A percentile compares a stretch with the other conserved stretches of the same genome.
These are phyloP conservation scores for Melampsora americana DNA, from an alignment of 1,284 basidiomycete species.

Conservation along the genomic window DNA sequence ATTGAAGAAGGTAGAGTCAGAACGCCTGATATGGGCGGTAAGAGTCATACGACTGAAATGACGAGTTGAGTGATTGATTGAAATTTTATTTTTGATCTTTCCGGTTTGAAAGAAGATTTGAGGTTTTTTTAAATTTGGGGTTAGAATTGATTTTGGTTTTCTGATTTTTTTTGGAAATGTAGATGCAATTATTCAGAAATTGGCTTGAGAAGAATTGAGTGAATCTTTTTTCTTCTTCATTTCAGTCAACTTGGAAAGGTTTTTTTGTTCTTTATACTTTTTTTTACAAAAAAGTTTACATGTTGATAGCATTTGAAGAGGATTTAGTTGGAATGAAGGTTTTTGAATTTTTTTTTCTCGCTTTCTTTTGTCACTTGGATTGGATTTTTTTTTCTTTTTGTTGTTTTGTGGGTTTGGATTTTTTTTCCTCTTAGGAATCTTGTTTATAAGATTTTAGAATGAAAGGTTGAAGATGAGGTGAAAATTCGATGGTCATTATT, in stretches of 20 bases:
- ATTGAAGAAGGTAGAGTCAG: constrained; percentile 83
- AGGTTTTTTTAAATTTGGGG: not conserved
- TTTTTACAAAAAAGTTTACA: too few relatives aligned
- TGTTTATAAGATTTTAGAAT: too few relatives aligned
- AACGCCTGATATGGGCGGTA: constrained; percentile 93
- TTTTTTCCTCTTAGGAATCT: too few relatives aligned
- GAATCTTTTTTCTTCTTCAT: not conserved
- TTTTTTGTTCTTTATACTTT: not conserved
- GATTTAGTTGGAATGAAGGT: not conserved
- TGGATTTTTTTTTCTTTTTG: not conserved
- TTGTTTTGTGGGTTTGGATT: not conserved
- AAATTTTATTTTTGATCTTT: not conserved
- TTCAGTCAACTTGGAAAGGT: not conserved
- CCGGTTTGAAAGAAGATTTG: not conserved
- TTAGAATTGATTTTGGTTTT: too few relatives aligned
- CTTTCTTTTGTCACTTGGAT: too few relatives aligned
- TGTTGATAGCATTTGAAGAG: not conserved
- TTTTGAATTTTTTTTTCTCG: not conserved
- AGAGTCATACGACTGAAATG: constrained; percentile 45
- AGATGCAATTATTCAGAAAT: constrained; percentile 35
- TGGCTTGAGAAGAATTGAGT: not conserved
- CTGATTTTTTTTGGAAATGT: not conserved
- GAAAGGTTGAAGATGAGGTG: too few relatives aligned
- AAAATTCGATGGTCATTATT: too few relatives aligned
- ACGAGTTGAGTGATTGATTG: constrained; percentile 14